Evolutionary conservation across 1,139 yeast species (phyloP), one percentile per base, ranked within the genome.

Genomic region (Eremothecium gossypii): DNA sequence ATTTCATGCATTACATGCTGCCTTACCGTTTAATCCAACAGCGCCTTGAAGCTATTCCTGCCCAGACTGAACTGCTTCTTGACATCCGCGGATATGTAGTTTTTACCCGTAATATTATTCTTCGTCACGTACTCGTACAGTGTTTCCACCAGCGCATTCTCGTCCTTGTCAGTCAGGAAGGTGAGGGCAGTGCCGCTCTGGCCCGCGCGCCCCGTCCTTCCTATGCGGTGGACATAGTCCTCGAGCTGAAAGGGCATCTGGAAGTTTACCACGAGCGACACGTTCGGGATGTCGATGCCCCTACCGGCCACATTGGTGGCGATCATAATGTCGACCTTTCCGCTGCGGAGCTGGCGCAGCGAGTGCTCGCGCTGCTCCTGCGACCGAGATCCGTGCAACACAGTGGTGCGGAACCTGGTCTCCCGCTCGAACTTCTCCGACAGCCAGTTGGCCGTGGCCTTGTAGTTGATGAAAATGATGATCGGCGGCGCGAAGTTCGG

Each of bases 281-380:
- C 95, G 53, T 84, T 75, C 0, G 91, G 83, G 12, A 91, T 79
- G 64, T 91, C 98, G 66, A 91, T 78, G 72, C 98, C 98, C 78
- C 98, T 85, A 43, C 97, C 96, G 49, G 98, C 98, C 53, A 91
- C 97, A 44, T 96, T 96, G 48, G 97, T 91, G 35, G 98, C 97
- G 50, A 91, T 96, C 74, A 91, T 76, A 55, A 91, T 79, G 54
- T 96, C 95, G 30, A 93, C 85, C 56, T 77, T 72, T 54, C 96
- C 96, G 48, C 74, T 68, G 69, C 91, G 82, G 73, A 91, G 84
- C 54, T 83, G 76, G 54, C 87, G 87, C 58, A 91, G 70, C 0
- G 95, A 82, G n/a, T 65, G 63, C 57, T 91, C 97, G 62, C 98
- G 75, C 53, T 80, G 79, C n/a, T 77, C 85, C 63, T 91, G 98